These are phyloP conservation scores for Lactifluus pinguis DNA, from an alignment of 768 basidiomycete genomes.

Conservation along the genomic window DNA sequence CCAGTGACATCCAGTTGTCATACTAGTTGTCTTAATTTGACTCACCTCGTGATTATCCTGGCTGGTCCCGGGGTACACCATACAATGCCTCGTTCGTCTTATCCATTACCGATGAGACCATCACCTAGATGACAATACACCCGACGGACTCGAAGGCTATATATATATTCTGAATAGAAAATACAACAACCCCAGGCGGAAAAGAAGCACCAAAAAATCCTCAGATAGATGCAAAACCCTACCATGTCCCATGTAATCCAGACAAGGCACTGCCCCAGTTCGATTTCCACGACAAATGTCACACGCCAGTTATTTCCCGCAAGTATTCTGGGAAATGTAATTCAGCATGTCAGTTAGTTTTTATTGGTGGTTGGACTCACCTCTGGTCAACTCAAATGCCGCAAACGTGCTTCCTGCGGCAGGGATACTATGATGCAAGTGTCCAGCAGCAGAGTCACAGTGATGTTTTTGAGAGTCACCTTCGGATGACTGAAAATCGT, in stretches of 20 bases:
- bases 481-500: slow-evolving; percentile 46
- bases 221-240: neutral
- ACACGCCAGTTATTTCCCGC: slow-evolving; percentile 23
- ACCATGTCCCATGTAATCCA: neutral
- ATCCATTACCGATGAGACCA: neutral
- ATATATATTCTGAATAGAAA: neutral
- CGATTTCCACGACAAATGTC: neutral
- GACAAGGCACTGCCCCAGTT: neutral
- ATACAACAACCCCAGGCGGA: neutral
- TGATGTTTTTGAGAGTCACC: slow-evolving; percentile 29
- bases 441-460: neutral
- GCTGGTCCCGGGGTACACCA: neutral
- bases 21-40: neutral
- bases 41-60: neutral
- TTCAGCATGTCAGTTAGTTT: neutral
- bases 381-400: slow-evolving; percentile 77
- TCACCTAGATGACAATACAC: neutral
- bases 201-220: neutral
- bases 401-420: slow-evolving; percentile 88
- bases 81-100: neutral
- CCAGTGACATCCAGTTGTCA: neutral
- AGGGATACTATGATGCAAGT: slow-evolving; percentile 53
- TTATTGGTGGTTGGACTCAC: slow-evolving; percentile 29
- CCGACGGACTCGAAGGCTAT: neutral
- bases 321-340: slow-evolving; percentile 23